These are phyloP conservation scores for Amphichorda felina DNA, from an alignment of 2,329 filamentous ascomycete genomes.

Conservation along the genomic window DNA sequence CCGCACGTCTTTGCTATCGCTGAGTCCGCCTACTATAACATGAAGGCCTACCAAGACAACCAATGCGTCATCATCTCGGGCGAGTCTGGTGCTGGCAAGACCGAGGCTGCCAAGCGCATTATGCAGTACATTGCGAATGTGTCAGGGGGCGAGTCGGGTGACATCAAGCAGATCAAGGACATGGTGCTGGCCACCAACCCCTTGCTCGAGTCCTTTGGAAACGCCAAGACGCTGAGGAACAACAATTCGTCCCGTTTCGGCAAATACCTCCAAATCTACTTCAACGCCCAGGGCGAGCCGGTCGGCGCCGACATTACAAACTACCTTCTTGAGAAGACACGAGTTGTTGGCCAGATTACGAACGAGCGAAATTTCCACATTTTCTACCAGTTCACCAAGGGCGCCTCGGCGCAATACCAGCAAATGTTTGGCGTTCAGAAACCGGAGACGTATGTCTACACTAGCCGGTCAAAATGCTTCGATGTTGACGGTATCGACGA, in stretches of 20 bases:
- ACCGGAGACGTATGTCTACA: slow-evolving; percentile 88
- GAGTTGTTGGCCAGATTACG: slow-evolving; percentile 87
- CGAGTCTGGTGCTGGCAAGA: slow-evolving; percentile 96
- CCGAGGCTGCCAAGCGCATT: slow-evolving; percentile 93
- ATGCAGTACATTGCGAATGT: slow-evolving; percentile 99
- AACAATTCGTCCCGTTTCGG: slow-evolving; percentile 98
- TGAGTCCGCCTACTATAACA: slow-evolving; percentile 96
- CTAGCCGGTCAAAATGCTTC: slow-evolving; percentile 86
- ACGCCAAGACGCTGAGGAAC: slow-evolving; percentile 94
- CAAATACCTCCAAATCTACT: slow-evolving; percentile 96
- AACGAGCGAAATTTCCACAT: slow-evolving; percentile 99
- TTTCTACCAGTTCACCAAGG: slow-evolving; percentile 98
- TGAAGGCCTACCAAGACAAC: slow-evolving; percentile 99
- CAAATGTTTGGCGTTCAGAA: slow-evolving; percentile 84
- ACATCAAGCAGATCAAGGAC: slow-evolving; percentile 95
- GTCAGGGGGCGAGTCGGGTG: slow-evolving; percentile 71
- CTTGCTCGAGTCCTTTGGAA: slow-evolving; percentile 92
- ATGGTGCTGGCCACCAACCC: slow-evolving; percentile 99
- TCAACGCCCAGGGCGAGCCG: slow-evolving; percentile 83
- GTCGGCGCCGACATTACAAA: slow-evolving; percentile 97
- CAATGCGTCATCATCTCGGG: slow-evolving; percentile 99
- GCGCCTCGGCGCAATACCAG: slow-evolving; percentile 75
- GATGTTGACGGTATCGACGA: slow-evolving; percentile 94
- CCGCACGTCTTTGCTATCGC: slow-evolving; percentile 97
- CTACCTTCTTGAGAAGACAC: slow-evolving; percentile 88